Base-by-base conservation (phyloP, 768 basidiomycete genomes). In the Pleurotus tuoliensis region DNA sequence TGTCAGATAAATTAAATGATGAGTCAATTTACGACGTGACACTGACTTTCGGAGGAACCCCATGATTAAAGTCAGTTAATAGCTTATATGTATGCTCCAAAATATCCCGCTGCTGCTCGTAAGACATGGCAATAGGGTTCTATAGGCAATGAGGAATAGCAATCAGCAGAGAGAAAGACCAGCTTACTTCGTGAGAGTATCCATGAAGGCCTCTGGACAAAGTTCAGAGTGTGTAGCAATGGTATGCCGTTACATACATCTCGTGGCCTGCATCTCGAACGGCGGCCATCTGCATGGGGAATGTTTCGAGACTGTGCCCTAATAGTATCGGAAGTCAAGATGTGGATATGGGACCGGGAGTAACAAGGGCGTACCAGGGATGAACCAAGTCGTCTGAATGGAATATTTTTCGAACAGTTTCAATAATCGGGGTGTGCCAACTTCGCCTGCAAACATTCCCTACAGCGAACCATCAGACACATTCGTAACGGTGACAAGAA, bases 401-500 rank as follows among this genome's bases (percentile, higher is more conserved):
- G 75, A 72, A 65, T 86, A 87, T 69, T 88, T 89, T 30, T 77
- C 72, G 70, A 90, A 89, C 18, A 90, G 69, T 68, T 87, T 88
- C 61, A 90, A 73, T 6, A 90, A 74, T 12, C 88, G 80, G 4
- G 81, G 82, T 0, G 78, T 73, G 3, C 89, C 88, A 25, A 92
- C 86, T 65, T 90, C 87, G 15, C 88, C 89, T 0, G 89, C 86
- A 61, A 81, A 90, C 74, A 88, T 81, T 6, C 88, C 87, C 80
- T 73, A 11, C 30, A 34, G 30, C 8, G 30, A 34, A 39, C n/a
- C 30, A 49, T 50, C 40, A 13, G 5, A n/a, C n/a, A 8, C 15
- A 47, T 45, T 39, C 30, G 30, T 34, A 34, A 9, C 30, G 11
- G 30, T 34, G 8, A 34, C 30, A 9, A 12, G 12, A 8, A 37